Evolutionary conservation across 148 eudicot genomes (phyloP).

Genomic region (Limonium bicolor): DNA sequence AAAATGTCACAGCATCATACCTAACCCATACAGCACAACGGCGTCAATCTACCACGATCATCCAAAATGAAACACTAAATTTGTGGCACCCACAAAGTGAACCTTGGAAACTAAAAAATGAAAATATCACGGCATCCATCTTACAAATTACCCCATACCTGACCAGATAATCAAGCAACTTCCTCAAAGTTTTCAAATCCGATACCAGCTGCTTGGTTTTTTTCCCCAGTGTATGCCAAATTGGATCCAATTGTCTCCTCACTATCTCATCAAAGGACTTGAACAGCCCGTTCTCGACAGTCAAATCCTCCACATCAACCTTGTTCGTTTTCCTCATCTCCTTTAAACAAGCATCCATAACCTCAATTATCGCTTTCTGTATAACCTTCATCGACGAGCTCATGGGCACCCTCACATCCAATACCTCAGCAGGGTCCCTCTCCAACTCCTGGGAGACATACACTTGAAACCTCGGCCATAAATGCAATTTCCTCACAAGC

Average conservation of each 20-base stretch:
- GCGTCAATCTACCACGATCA: no score
- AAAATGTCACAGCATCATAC: conserved; percentile 96
- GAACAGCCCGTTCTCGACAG: conserved; percentile 87
- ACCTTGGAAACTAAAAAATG: neutral
- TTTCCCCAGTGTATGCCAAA: conserved; percentile 96
- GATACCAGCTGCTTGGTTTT: conserved; percentile 95
- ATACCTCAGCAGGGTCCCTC: conserved; percentile 75
- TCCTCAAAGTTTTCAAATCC: conserved; percentile 90
- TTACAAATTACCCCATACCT: conserved; percentile 36
- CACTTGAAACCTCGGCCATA: conserved; percentile 94
- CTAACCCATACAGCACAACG: conserved; percentile 23
- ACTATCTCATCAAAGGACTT: conserved; percentile 99
- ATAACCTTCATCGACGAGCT: conserved; percentile 60
- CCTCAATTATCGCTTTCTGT: conserved; percentile 90
- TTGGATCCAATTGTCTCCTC: conserved; percentile 88
- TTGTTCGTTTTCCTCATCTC: conserved; percentile 98
- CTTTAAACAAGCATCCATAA: conserved; percentile 95
- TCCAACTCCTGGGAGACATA: conserved; percentile 82
- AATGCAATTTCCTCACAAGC: conserved; percentile 53
- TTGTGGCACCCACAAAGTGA: no score
- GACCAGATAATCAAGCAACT: conserved; percentile 88
- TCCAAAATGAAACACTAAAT: no score
- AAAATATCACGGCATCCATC: no score
- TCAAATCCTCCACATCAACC: conserved; percentile 98
- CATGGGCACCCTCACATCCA: conserved; percentile 88